phyloP scores from a whole-genome alignment of 345 rosid genomes.

The Eutrema yunnanense region DNA sequence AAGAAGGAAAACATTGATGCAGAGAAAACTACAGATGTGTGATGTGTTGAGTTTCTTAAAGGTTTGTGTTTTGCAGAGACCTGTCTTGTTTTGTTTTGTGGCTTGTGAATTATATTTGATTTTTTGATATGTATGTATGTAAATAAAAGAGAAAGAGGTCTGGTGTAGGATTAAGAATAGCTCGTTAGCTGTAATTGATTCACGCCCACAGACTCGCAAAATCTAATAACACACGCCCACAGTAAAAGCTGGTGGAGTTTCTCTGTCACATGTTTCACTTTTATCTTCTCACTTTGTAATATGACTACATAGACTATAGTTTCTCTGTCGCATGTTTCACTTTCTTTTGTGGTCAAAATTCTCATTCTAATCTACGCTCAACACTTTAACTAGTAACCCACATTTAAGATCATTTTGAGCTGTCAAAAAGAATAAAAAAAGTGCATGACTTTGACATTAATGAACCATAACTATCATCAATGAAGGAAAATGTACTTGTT shows the following conservation, averaged over 20 bases:
- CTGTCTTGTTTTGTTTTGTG: slow-evolving; percentile 18
- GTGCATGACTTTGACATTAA: background rate
- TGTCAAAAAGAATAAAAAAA: background rate
- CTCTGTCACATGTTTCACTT: background rate
- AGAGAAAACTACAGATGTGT: slow-evolving; percentile 9
- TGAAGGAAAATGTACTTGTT: background rate
- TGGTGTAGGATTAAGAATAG: background rate
- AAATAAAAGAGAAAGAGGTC: slow-evolving; percentile 15
- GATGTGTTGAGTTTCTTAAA: slow-evolving; percentile 14
- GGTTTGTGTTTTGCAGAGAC: slow-evolving; percentile 16
- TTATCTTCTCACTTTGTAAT: background rate
- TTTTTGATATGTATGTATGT: slow-evolving; percentile 16
- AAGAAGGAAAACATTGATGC: slow-evolving; percentile 23
- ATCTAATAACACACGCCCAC: slow-evolving; percentile 11
- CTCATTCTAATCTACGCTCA: background rate
- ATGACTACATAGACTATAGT: background rate
- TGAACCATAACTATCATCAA: background rate
- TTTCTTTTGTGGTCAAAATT: background rate
- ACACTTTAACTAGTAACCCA: background rate
- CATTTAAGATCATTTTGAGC: background rate
- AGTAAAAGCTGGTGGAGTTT: background rate
- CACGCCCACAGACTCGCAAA: background rate
- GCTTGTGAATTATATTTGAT: slow-evolving; percentile 27
- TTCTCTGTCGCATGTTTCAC: background rate
- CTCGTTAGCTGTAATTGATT: background rate